These are phyloP conservation scores for Torulaspora gathmanii DNA, from an alignment of 805 yeast species.

Conservation along the genomic window DNA sequence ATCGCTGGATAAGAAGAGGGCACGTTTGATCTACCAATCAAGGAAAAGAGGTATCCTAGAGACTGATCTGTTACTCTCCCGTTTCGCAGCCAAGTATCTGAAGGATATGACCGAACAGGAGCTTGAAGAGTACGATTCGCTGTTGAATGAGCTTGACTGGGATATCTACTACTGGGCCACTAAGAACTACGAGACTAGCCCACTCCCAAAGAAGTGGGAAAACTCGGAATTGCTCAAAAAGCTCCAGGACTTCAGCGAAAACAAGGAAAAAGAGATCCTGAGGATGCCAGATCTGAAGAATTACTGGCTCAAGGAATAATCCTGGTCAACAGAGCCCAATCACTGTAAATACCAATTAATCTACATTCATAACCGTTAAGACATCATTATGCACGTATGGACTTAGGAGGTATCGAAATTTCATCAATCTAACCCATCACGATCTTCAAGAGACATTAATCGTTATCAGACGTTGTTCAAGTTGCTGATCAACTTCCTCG, in stretches of 20 bases:
- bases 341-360: neutral
- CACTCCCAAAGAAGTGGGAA: slow-evolving; percentile 84
- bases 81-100: slow-evolving; percentile 77
- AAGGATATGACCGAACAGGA: slow-evolving; percentile 54
- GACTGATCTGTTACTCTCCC: slow-evolving; percentile 77
- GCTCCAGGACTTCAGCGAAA: slow-evolving; percentile 70
- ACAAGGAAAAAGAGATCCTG: slow-evolving; percentile 64
- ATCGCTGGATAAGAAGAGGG: slow-evolving; percentile 64
- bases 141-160: slow-evolving; percentile 97
- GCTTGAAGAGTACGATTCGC: slow-evolving; percentile 76
- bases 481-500: neutral
- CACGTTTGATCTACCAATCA: slow-evolving; percentile 86
- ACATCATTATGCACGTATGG: slow-evolving; percentile 1
- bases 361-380: neutral
- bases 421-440: neutral
- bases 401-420: neutral
- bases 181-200: slow-evolving; percentile 70
- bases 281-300: slow-evolving; percentile 72
- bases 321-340: neutral
- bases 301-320: slow-evolving; percentile 8
- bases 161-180: slow-evolving; percentile 99
- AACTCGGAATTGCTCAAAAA: slow-evolving; percentile 55
- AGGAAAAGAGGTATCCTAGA: slow-evolving; percentile 94
- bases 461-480: no score
- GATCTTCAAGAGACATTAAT: neutral